A percentile compares a stretch with the other conserved stretches of the same genome.
Evolutionary conservation across 116 monocot genomes (phyloP).

Genomic region (Posidonia oceanica): DNA sequence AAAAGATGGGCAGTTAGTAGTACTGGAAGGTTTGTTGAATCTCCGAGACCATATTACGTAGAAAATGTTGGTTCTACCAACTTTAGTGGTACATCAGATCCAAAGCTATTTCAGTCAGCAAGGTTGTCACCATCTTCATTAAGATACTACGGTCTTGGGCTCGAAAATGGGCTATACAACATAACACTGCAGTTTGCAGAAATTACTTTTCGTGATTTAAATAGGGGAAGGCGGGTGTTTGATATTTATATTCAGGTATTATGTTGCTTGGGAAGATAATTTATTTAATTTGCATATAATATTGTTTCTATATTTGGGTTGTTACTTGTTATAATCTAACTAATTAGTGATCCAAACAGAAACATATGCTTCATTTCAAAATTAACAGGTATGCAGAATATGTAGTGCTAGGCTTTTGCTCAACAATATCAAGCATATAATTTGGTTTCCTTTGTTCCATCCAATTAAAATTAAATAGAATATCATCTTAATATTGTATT

Average conservation of each 20-base stretch:
- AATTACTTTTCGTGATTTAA: conserved; percentile 20
- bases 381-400: too few relatives aligned
- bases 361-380: too few relatives aligned
- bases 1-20: conserved; percentile 67
- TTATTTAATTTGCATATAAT: too few relatives aligned
- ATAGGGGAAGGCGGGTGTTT: conserved; percentile 52
- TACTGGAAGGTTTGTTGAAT: conserved; percentile 45
- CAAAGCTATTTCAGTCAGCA: conserved; percentile 53
- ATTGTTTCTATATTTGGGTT: too few relatives aligned
- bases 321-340: too few relatives aligned
- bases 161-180: conserved; percentile 65
- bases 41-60: conserved; percentile 23
- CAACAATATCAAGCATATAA: too few relatives aligned
- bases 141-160: conserved; percentile 72
- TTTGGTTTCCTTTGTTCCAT: too few relatives aligned
- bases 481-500: too few relatives aligned
- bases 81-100: conserved; percentile 42
- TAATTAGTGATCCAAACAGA: too few relatives aligned
- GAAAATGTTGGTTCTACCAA: conserved; percentile 14
- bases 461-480: too few relatives aligned
- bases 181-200: conserved; percentile 50
- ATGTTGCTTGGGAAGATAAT: background rate
- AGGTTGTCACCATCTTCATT: conserved; percentile 65
- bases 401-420: too few relatives aligned
- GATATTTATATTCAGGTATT: conserved; percentile 64